Evolutionary conservation across 2,329 filamentous ascomycete species (phyloP), one percentile per base, ranked within the genome.

Genomic region (Juglanconis oblonga): DNA sequence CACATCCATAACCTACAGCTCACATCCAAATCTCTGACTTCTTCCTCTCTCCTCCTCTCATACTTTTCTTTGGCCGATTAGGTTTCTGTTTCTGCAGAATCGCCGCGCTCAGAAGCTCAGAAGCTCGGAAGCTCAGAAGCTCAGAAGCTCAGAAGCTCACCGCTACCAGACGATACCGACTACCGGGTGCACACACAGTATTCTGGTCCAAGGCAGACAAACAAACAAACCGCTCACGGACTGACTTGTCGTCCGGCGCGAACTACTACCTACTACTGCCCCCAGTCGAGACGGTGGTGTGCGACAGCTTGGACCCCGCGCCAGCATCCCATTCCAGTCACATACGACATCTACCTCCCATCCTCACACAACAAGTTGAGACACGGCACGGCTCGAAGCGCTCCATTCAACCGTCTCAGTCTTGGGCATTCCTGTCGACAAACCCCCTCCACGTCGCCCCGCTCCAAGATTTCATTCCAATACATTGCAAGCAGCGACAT

Each of bases 371-470:
- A 47, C 52, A 48, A 36, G 50, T 52, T 40, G 57, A 62, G 52
- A 62, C 59, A 62, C 59, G 56, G 56, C 45, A 36, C 56, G 56
- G 56, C 24, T 42, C 56, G 48, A 52, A 31, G 51, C 45, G 40
- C 45, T 3, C 29, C 44, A 29, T 24, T 35, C 42, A 14, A 36
- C 36, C 17, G 29, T 29, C 38, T 14, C 24, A 31, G 33, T 38
- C 35, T 32, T 47, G 13, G 24, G 10, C 49, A 50, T 48, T 42
- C 35, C 29, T 32, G 53, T 59, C 38, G 6, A 42, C 32, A 51
- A 31, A 42, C 14, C 11, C n/a, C 48, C 29, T 40, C 49, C 35
- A 55, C 14, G 9, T 38, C 24, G 31, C 42, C 29, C 32, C 49
- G 49, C 49, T 13, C 49, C 29, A 24, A 24, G n/a, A 35, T 10